A percentile compares a stretch with the other conserved stretches of the same genome.
Conservation (phyloP, 1,284 basidiomycete genomes). For the Irpex lacteus region DNA sequence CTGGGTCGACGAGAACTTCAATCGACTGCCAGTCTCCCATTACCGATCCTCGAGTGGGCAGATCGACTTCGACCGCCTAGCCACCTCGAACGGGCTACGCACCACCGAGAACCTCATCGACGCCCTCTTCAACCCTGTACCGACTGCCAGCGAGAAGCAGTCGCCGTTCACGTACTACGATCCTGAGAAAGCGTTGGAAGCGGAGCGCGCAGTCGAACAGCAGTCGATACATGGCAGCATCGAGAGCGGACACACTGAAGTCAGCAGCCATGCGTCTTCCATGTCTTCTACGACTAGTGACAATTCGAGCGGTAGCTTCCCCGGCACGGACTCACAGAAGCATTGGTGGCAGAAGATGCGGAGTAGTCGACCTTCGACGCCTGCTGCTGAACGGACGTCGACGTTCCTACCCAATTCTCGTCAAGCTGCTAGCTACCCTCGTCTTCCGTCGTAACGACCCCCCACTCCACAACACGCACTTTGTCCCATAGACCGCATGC, state of each 20-base stretch:
- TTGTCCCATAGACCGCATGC: neutral
- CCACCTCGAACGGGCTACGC: conserved; percentile 50
- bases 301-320: conserved; percentile 6
- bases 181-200: conserved; percentile 16
- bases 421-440: neutral
- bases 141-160: conserved; percentile 40
- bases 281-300: conserved; percentile 11
- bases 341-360: conserved; percentile 30
- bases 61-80: conserved; percentile 46
- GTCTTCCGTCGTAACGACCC: neutral
- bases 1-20: conserved; percentile 1
- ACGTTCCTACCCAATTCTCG: conserved; percentile 8
- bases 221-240: conserved; percentile 25
- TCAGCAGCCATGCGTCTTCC: conserved; percentile 7
- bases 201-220: conserved; percentile 13
- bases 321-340: conserved; percentile 12
- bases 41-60: conserved; percentile 19
- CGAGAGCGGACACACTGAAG: conserved; percentile 17
- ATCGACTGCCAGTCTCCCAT: neutral
- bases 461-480: neutral
- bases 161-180: conserved; percentile 60
- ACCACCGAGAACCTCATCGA: conserved; percentile 73
- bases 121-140: conserved; percentile 70
- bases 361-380: conserved; percentile 20
- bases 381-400: conserved; percentile 10